Conservation (phyloP, 768 basidiomycete species). For the Multifurca ochricompacta region DNA sequence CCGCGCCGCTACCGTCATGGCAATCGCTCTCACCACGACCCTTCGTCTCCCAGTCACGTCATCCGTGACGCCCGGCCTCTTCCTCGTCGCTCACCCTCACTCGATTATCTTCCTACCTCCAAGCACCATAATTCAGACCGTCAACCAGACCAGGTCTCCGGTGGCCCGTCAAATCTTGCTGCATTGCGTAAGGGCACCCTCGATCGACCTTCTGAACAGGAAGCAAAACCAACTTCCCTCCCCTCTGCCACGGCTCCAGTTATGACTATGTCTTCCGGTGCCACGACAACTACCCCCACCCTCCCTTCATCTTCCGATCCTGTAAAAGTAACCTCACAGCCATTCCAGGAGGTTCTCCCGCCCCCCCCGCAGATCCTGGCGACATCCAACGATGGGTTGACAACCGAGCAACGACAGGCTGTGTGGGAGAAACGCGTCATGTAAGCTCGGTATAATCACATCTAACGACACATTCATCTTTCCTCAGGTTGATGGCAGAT, state of each 20-base stretch:
- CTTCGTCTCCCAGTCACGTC: not conserved
- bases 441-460: constrained; percentile 26
- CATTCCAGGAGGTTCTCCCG: constrained; percentile 4
- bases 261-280: not conserved
- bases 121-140: not conserved
- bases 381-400: constrained; percentile 19
- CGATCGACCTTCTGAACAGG: not conserved
- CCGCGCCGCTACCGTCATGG: too few species aligned
- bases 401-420: constrained; percentile 32
- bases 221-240: not conserved
- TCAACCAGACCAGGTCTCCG: not conserved
- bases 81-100: not conserved
- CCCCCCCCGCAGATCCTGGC: not conserved
- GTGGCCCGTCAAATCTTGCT: not conserved
- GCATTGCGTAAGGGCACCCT: not conserved
- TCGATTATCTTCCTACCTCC: not conserved
- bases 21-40: too few species aligned
- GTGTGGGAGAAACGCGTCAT: constrained; percentile 36
- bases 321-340: not conserved
- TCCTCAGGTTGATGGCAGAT: constrained; percentile 30
- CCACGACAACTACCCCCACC: not conserved
- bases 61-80: not conserved
- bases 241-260: not conserved
- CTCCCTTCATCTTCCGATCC: not conserved
- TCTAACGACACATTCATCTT: not conserved